Conservation (phyloP, 495 filamentous ascomycete species). For the Daldinia decipiens region DNA sequence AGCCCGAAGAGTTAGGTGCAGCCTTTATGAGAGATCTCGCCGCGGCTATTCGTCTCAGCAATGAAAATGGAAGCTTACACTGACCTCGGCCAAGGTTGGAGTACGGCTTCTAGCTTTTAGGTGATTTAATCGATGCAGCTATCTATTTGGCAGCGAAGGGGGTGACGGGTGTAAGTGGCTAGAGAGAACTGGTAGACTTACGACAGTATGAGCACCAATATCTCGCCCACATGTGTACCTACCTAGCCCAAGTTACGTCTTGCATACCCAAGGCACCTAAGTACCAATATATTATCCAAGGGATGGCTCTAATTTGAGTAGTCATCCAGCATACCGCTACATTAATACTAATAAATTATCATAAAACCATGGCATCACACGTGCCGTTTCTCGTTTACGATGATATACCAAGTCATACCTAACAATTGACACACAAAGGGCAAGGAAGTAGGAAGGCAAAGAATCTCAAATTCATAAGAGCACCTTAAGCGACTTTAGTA, state of each 20-base stretch:
- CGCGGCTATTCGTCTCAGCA: conserved; percentile 19
- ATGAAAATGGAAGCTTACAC: neutral
- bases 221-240: neutral
- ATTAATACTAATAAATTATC: no score
- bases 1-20: conserved; percentile 13
- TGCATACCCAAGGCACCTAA: neutral
- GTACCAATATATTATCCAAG: neutral
- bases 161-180: neutral
- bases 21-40: conserved; percentile 39
- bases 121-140: neutral
- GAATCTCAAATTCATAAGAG: neutral
- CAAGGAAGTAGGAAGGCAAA: neutral
- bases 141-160: neutral
- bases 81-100: neutral
- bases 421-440: neutral
- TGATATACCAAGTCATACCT: neutral
- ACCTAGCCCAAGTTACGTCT: neutral
- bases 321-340: neutral
- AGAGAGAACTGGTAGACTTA: neutral
- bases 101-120: neutral
- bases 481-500: neutral
- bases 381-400: neutral
- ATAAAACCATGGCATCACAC: neutral
- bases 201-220: neutral
- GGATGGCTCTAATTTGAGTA: neutral